Base-by-base conservation (phyloP, 2,329 filamentous ascomycete genomes). In the Fusarium sp. region DNA sequence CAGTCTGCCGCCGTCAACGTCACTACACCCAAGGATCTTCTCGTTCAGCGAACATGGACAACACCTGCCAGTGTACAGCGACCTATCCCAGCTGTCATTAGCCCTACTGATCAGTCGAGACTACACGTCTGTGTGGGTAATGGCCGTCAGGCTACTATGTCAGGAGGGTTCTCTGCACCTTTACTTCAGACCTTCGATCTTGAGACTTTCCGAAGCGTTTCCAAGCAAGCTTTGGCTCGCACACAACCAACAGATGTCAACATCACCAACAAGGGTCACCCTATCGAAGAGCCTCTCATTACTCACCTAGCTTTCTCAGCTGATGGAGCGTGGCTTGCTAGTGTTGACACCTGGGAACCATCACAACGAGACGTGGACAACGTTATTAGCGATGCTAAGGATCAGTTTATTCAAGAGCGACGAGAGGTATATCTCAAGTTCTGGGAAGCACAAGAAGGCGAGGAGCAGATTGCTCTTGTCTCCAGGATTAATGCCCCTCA, bases 241-340 rank as follows among this genome's bases (percentile, higher is more conserved):
- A 97, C 95, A 50, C 95, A 97, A 76, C 90, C 93, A 7, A 97
- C 95, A 0, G 92, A 94, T 65, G 84, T 93, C 71, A 97, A 94
- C 76, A 86, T 92, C 44, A 92, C 91, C 12, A 91, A 91, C 18
- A 91, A 92, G 72, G 90, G 93, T 9, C 87, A 89, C 56, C 86
- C 88, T 8, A 89, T 98, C 54, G 86, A 89, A 18, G 93, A 97
- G 74, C 95, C 96, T 1, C 89, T 92, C 68, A 88, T 97, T 50
- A 92, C 89, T 11, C 89, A 92, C 62, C 84, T 98, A 55, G 88
- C 91, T 46, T 90, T 96, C 74, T 95, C 93, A 46, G 84, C 88
- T 54, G 92, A 98, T 78, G 95, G 95, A 22, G 87, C 90, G 72
- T 98, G 95, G 95, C 87, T 99, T 63, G 95, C 93, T 8, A 98